Conservation (phyloP, 2,329 filamentous ascomycete species). For the Alternaria gaisen region DNA sequence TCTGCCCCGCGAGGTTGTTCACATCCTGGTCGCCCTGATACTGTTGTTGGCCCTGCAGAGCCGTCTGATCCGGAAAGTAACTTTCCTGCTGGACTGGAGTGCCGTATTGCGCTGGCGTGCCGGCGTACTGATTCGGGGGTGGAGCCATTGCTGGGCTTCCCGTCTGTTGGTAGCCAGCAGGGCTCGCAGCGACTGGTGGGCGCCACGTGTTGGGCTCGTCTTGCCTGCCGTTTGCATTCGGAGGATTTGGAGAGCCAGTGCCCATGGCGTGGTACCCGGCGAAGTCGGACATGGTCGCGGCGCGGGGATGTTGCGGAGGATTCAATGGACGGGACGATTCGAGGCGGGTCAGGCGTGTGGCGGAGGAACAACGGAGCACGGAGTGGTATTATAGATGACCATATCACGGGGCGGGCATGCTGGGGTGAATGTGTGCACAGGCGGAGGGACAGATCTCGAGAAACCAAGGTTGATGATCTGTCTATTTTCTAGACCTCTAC, state of each 20-base stretch:
- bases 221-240: slow-evolving; percentile 38
- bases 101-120: slow-evolving; percentile 37
- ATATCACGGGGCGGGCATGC: slow-evolving; percentile 33
- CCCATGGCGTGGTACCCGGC: slow-evolving; percentile 49
- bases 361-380: slow-evolving; percentile 18
- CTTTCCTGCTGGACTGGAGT: slow-evolving; percentile 47
- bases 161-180: slow-evolving; percentile 55
- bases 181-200: slow-evolving; percentile 55
- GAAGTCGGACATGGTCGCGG: slow-evolving; percentile 49
- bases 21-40: slow-evolving; percentile 47
- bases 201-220: slow-evolving; percentile 48
- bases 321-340: slow-evolving; percentile 22
- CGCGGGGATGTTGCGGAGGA: slow-evolving; percentile 32
- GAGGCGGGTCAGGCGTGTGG: slow-evolving; percentile 28
- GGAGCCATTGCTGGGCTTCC: slow-evolving; percentile 44
- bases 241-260: slow-evolving; percentile 40
- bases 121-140: slow-evolving; percentile 43
- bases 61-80: slow-evolving; percentile 54
- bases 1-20: slow-evolving; percentile 38
- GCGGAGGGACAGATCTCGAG: slow-evolving; percentile 15
- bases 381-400: slow-evolving; percentile 22
- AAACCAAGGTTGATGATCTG: slow-evolving; percentile 44
- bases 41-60: slow-evolving; percentile 27
- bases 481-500: slow-evolving; percentile 35
- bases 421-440: slow-evolving; percentile 17